Percentiles rank a stretch among this genome's conserved stretches.
phyloP scores from a whole-genome alignment of 306 rosid species.

The Erythrophleum fordii region DNA sequence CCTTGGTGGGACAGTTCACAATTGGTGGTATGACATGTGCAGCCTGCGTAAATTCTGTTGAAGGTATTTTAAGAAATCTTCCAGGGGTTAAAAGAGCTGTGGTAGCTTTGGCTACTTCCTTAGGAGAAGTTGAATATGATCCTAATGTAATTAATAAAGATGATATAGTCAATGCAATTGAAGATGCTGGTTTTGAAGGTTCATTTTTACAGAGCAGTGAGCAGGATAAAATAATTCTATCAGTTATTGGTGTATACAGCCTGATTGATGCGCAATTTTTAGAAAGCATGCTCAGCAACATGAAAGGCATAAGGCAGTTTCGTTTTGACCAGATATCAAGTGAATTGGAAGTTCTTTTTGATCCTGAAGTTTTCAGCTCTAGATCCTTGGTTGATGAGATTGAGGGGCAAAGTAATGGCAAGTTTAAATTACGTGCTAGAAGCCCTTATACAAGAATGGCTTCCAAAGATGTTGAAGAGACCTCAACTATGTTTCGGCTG shows the following conservation, averaged over 20 bases:
- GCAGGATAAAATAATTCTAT: constrained; percentile 63
- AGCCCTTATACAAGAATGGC: constrained; percentile 81
- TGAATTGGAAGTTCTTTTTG: constrained; percentile 70
- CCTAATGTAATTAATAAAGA: constrained; percentile 63
- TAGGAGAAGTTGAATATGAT: constrained; percentile 90
- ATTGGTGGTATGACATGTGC: constrained; percentile 98
- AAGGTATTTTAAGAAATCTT: constrained; percentile 66
- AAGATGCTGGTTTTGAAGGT: constrained; percentile 90
- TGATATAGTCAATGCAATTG: constrained; percentile 76
- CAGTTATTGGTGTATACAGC: constrained; percentile 59
- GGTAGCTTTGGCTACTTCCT: constrained; percentile 87
- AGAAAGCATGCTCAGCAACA: constrained; percentile 60
- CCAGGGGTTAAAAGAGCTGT: constrained; percentile 80
- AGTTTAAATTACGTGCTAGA: constrained; percentile 61
- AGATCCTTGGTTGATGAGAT: constrained; percentile 85
- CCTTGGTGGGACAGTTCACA: constrained; percentile 73
- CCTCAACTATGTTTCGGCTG: constrained; percentile 65
- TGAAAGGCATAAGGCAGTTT: constrained; percentile 74
- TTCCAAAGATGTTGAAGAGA: constrained; percentile 74
- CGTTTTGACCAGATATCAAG: constrained; percentile 52
- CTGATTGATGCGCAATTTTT: constrained; percentile 60
- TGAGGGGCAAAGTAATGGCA: constrained; percentile 59
- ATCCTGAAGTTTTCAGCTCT: constrained; percentile 69
- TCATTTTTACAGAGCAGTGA: constrained; percentile 77
- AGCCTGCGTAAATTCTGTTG: constrained; percentile 91